phyloP scores from a whole-genome alignment of 257 asterid genomes.

The Ocimum tenuiflorum region DNA sequence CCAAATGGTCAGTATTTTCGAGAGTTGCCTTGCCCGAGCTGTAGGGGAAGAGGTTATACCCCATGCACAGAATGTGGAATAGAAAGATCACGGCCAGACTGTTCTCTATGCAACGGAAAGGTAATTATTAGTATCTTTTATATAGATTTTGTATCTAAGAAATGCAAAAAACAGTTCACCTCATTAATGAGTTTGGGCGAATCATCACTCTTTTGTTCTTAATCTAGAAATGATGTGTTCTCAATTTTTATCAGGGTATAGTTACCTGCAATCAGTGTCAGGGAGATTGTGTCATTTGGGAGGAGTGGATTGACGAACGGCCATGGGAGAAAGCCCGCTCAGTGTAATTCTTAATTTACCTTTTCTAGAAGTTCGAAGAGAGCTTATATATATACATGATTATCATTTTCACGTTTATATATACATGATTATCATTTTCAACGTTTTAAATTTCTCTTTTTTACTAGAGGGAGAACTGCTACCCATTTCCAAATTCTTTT shows the following conservation, averaged over 20 bases:
- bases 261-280: conserved; percentile 66
- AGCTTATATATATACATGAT: not conserved
- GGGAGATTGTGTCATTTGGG: conserved; percentile 97
- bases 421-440: not conserved
- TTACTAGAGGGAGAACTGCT: not conserved
- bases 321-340: conserved; percentile 98
- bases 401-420: too few species aligned
- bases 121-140: conserved; percentile 22
- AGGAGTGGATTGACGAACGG: conserved; percentile 80
- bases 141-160: not conserved
- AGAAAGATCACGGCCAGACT: conserved; percentile 83
- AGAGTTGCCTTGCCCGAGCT: conserved; percentile 90
- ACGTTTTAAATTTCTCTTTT: not conserved
- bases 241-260: conserved; percentile 44
- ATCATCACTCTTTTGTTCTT: not conserved
- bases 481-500: not conserved
- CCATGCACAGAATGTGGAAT: conserved; percentile 83
- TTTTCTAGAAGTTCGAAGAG: not conserved
- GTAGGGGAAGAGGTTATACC: conserved; percentile 93
- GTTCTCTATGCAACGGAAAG: conserved; percentile 73
- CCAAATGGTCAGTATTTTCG: conserved; percentile 90
- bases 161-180: not conserved
- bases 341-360: conserved; percentile 36
- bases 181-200: not conserved
- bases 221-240: not conserved